These are phyloP conservation scores for Coniella vitis DNA, from an alignment of 2,329 filamentous ascomycete species.

Conservation along the genomic window DNA sequence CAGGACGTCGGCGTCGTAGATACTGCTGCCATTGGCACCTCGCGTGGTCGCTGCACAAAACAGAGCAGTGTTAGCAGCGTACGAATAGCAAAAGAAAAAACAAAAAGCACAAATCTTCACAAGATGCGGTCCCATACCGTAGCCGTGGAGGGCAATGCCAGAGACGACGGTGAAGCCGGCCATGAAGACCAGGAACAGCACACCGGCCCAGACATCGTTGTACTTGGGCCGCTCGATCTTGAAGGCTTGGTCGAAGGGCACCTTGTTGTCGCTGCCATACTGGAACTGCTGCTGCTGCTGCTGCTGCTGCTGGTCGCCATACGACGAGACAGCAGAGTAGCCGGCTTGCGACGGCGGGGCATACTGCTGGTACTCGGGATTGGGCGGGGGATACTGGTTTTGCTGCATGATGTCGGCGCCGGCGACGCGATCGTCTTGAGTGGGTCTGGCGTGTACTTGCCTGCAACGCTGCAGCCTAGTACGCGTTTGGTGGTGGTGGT, in stretches of 20 bases:
- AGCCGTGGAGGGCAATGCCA: conserved; percentile 68
- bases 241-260: conserved; percentile 73
- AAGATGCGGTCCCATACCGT: conserved; percentile 35
- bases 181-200: conserved; percentile 41
- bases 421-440: not conserved
- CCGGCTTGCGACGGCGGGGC: not conserved
- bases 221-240: conserved; percentile 77
- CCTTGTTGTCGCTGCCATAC: conserved; percentile 33
- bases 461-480: not conserved
- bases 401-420: not conserved
- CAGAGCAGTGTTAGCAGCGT: not conserved
- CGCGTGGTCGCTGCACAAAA: conserved; percentile 38
- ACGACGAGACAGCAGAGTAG: not conserved
- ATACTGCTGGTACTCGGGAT: not conserved
- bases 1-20: conserved; percentile 60
- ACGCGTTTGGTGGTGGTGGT: not conserved
- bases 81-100: not conserved
- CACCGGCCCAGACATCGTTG: conserved; percentile 83
- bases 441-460: not conserved
- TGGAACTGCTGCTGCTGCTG: conserved; percentile 10
- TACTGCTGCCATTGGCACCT: conserved; percentile 59
- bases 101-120: too few relatives aligned
- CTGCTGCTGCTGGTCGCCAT: conserved; percentile 9
- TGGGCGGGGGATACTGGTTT: not conserved
- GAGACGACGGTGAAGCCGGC: conserved; percentile 69